Conservation (phyloP, 2,329 filamentous ascomycete species). For the Fusarium incarnatum region DNA sequence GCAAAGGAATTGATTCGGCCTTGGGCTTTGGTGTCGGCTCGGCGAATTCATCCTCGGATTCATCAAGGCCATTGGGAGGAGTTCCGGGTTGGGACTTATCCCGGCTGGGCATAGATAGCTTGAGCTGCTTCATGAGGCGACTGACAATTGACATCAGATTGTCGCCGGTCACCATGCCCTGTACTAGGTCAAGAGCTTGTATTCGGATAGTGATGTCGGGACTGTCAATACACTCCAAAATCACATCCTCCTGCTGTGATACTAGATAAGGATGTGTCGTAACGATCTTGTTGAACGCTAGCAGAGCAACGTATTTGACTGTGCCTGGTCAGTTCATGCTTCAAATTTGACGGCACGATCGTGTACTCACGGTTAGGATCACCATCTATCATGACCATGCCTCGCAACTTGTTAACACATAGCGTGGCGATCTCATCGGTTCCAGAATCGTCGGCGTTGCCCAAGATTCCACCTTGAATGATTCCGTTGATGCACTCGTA, state of each 20-base stretch:
- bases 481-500: slow-evolving; percentile 99
- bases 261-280: slow-evolving; percentile 88
- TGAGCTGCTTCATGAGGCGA: slow-evolving; percentile 87
- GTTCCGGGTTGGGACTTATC: slow-evolving; percentile 57
- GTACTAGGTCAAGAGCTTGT: slow-evolving; percentile 89
- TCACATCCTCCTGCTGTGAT: slow-evolving; percentile 93
- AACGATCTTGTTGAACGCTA: slow-evolving; percentile 97
- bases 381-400: slow-evolving; percentile 93
- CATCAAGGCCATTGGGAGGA: slow-evolving; percentile 59
- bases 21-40: slow-evolving; percentile 47
- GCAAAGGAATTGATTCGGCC: slow-evolving; percentile 70
- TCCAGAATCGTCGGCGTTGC: slow-evolving; percentile 82
- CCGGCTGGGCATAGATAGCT: slow-evolving; percentile 67
- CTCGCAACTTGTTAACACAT: slow-evolving; percentile 91
- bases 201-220: slow-evolving; percentile 95
- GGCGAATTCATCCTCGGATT: slow-evolving; percentile 64
- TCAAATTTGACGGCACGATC: too few species aligned
- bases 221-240: slow-evolving; percentile 95
- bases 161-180: slow-evolving; percentile 91
- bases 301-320: slow-evolving; percentile 97
- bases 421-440: slow-evolving; percentile 92
- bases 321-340: slow-evolving; percentile 26
- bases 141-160: slow-evolving; percentile 87
- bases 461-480: slow-evolving; percentile 94
- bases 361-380: slow-evolving; percentile 85